Evolutionary conservation across 2,329 filamentous ascomycete species (phyloP).

Genomic region (Trichoderma sp.): DNA sequence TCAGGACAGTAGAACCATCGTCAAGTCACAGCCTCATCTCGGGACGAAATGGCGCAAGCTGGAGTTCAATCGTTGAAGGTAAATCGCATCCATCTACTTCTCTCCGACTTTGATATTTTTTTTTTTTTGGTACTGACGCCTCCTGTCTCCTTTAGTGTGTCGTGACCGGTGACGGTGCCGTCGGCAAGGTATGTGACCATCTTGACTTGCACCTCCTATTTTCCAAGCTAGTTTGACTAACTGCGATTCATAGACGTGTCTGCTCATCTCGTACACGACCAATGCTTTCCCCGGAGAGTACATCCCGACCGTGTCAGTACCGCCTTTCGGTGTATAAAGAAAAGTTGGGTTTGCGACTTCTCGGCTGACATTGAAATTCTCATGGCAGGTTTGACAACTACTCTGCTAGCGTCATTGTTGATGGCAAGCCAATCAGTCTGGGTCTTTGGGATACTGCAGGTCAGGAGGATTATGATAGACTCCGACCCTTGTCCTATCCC

Average conservation of each 20-base stretch:
- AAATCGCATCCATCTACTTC: slow-evolving; percentile 29
- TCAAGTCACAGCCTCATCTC: slow-evolving; percentile 18
- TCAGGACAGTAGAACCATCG: background rate
- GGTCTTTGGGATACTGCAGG: slow-evolving; percentile 98
- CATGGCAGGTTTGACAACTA: slow-evolving; percentile 88
- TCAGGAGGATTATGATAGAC: slow-evolving; percentile 96
- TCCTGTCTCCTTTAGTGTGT: slow-evolving; percentile 67
- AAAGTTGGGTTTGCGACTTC: slow-evolving; percentile 14
- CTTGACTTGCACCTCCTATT: slow-evolving; percentile 8
- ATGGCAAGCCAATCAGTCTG: slow-evolving; percentile 94
- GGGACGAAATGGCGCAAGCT: slow-evolving; percentile 65
- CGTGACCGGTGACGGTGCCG: slow-evolving; percentile 97
- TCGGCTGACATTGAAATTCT: slow-evolving; percentile 22
- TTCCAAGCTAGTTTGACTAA: background rate
- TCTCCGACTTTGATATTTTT: slow-evolving; percentile 7
- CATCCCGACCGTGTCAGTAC: slow-evolving; percentile 91
- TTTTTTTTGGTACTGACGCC: slow-evolving; percentile 27
- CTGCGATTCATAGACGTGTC: slow-evolving; percentile 72
- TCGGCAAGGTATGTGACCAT: slow-evolving; percentile 73
- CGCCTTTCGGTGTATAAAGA: background rate
- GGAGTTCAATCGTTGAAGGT: slow-evolving; percentile 90
- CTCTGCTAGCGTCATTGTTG: slow-evolving; percentile 97
- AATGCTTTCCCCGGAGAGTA: slow-evolving; percentile 99
- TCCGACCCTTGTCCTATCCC: slow-evolving; percentile 92
- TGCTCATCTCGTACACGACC: slow-evolving; percentile 98